Evolutionary conservation across 2,329 filamentous ascomycete species (phyloP).

Genomic region (Penicillium sclerotigenum): DNA sequence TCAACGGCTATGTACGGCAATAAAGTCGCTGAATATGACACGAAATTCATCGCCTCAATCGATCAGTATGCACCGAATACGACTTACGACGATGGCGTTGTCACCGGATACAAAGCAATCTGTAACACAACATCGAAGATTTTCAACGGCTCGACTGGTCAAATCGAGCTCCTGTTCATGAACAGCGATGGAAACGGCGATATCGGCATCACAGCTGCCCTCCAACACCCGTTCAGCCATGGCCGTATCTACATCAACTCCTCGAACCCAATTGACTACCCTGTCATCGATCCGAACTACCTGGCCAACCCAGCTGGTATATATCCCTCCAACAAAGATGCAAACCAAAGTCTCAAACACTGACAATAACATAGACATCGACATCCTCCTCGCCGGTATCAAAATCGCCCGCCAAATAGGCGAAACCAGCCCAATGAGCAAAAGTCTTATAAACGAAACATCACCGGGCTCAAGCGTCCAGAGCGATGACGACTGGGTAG

Average conservation of each 20-base stretch:
- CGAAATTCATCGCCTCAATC: slow-evolving; percentile 16
- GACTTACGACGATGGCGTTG: slow-evolving; percentile 24
- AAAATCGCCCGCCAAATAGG: slow-evolving; percentile 26
- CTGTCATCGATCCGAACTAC: slow-evolving; percentile 32
- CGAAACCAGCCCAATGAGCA: slow-evolving; percentile 21
- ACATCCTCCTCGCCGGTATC: slow-evolving; percentile 26
- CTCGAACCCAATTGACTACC: slow-evolving; percentile 28
- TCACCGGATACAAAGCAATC: slow-evolving; percentile 29
- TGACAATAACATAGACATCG: slow-evolving; percentile 19
- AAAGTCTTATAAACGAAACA: slow-evolving; percentile 21
- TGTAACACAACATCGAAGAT: slow-evolving; percentile 27
- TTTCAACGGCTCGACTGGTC: slow-evolving; percentile 24
- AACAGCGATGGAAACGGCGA: slow-evolving; percentile 29
- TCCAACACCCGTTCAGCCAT: slow-evolving; percentile 32
- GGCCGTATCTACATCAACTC: slow-evolving; percentile 33
- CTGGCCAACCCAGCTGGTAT: slow-evolving; percentile 25
- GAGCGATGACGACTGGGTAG: slow-evolving; percentile 25
- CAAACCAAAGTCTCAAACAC: neutral
- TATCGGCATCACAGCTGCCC: slow-evolving; percentile 28
- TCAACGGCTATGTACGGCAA: slow-evolving; percentile 21
- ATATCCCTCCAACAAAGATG: neutral
- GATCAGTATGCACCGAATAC: slow-evolving; percentile 22
- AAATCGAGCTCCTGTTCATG: slow-evolving; percentile 30
- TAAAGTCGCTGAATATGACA: slow-evolving; percentile 10
- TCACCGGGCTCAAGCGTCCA: slow-evolving; percentile 21